Evolutionary conservation across 352 stramenopile species (phyloP).

Genomic region (Plasmopara muralis): DNA sequence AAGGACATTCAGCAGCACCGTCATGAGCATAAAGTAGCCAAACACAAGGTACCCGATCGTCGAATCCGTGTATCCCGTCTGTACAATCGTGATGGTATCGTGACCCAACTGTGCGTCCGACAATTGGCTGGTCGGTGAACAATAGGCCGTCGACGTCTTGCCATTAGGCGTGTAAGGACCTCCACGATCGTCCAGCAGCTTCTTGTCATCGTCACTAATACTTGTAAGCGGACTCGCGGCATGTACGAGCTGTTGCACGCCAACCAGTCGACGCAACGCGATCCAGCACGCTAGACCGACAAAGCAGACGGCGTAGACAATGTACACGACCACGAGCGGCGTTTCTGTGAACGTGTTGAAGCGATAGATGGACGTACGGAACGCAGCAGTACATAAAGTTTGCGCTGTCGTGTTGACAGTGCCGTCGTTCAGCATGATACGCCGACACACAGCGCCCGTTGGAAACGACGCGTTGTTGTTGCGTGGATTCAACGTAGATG

Average conservation of each 20-base stretch:
- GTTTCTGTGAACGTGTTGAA: conserved; percentile 54
- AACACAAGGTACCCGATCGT: conserved; percentile 39
- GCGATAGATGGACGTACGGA: conserved; percentile 21
- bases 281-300: conserved; percentile 28
- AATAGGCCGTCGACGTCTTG: conserved; percentile 14
- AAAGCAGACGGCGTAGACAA: conserved; percentile 39
- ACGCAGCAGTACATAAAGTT: conserved; percentile 24
- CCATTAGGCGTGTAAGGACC: conserved; percentile 39
- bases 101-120: too few species aligned
- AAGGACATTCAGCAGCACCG: conserved; percentile 46
- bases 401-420: conserved; percentile 19
- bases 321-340: conserved; percentile 44
- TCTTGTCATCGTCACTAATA: conserved; percentile 37
- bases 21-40: conserved; percentile 52
- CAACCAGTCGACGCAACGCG: conserved; percentile 10
- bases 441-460: conserved; percentile 41
- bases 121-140: too few species aligned
- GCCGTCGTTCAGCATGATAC: conserved; percentile 40
- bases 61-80: conserved; percentile 44
- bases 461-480: conserved; percentile 74
- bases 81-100: conserved; percentile 18
- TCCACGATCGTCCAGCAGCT: conserved; percentile 48
- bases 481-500: conserved; percentile 39
- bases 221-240: conserved; percentile 10
- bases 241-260: conserved; percentile 15